Evolutionary conservation across 2,329 filamentous ascomycete genomes (phyloP), one percentile per base, ranked within the genome.

Genomic region (Atkinsonella texensis): DNA sequence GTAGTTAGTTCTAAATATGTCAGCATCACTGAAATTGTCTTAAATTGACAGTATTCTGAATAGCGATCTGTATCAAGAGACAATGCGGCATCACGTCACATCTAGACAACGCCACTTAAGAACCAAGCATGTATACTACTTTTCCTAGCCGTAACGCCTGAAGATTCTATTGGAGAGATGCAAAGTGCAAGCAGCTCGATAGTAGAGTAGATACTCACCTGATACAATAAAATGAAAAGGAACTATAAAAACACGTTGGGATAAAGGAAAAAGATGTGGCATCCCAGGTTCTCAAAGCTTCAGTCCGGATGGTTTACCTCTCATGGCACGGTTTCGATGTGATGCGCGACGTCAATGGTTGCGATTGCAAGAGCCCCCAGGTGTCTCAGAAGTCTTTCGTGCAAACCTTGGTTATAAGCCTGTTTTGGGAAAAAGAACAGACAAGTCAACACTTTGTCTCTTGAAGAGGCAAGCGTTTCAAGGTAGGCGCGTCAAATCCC

Each of bases 401-500:
- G 50, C 53, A 12, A 51, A 46, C 42, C 38, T 31, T 44, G 39
- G 11, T 8, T 39, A 10, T 20, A 31, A 28, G 46, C 1, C 23
- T 43, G 17, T 43, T 13, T 43, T 20, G 8, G 9, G 12, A 12
- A 15, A 18, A 42, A 43, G 23, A 35, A 23, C 47, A 33, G 28
- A 39, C 47, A 49, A 28, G 7, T 8, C 4, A 28, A 28, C 28
- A 8, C 28, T 28, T 28, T 8, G 15, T 13, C 9, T 49, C 20
- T 4, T 13, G 35, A 17, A 11, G 13, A 17, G 15, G 20, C 4
- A 17, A 7, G 18, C 23, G 10, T 5, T 41, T 45, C 35, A 50
- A 60, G 59, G 57, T 55, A 54, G 62, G 61, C 65, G 43, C 61
- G 60, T 61, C 64, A 66, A 68, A 68, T 67, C 65, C 67, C 64